Percentiles rank a stretch among this genome's conserved stretches.
These are phyloP conservation scores for Kodamaea leandrae DNA, from an alignment of 805 yeast genomes.

Conservation along the genomic window DNA sequence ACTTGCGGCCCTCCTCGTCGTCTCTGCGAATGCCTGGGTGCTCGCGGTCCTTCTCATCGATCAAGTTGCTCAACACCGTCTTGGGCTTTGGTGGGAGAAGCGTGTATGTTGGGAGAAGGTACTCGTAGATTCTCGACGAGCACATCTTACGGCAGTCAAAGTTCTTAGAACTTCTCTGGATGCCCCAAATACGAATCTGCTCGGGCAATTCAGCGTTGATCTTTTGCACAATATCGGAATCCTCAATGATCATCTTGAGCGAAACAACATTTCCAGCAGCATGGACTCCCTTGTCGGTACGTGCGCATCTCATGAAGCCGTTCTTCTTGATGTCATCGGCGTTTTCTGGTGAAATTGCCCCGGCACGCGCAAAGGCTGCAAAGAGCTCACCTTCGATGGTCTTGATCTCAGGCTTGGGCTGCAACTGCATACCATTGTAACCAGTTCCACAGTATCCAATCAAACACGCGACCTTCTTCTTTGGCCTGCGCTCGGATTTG, in stretches of 20 bases:
- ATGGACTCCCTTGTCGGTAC: slow-evolving; percentile 95
- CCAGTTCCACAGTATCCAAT: slow-evolving; percentile 96
- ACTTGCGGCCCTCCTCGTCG: slow-evolving; percentile 67
- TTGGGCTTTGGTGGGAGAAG: slow-evolving; percentile 87
- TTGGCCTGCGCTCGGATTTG: slow-evolving; percentile 67
- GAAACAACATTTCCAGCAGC: slow-evolving; percentile 94
- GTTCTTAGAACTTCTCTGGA: slow-evolving; percentile 80
- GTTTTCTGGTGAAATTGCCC: slow-evolving; percentile 84
- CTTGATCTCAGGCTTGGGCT: slow-evolving; percentile 72
- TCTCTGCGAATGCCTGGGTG: slow-evolving; percentile 58
- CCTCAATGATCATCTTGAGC: slow-evolving; percentile 79
- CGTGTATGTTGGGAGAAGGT: slow-evolving; percentile 86
- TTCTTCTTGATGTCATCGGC: slow-evolving; percentile 84
- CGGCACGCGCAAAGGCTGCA: slow-evolving; percentile 78
- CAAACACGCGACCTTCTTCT: slow-evolving; percentile 85
- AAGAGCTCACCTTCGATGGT: slow-evolving; percentile 91
- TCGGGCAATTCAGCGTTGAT: slow-evolving; percentile 78
- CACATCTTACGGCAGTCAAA: slow-evolving; percentile 96
- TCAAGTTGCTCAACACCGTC: slow-evolving; percentile 59
- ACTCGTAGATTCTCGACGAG: slow-evolving; percentile 93
- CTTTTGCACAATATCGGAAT: slow-evolving; percentile 65
- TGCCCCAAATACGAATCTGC: slow-evolving; percentile 91
- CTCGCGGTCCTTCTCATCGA: slow-evolving; percentile 49
- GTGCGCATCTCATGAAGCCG: slow-evolving; percentile 83
- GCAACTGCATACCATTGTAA: slow-evolving; percentile 91